phyloP scores from a whole-genome alignment of 2,329 filamentous ascomycete species.

The Aquanectria penicillioides region DNA sequence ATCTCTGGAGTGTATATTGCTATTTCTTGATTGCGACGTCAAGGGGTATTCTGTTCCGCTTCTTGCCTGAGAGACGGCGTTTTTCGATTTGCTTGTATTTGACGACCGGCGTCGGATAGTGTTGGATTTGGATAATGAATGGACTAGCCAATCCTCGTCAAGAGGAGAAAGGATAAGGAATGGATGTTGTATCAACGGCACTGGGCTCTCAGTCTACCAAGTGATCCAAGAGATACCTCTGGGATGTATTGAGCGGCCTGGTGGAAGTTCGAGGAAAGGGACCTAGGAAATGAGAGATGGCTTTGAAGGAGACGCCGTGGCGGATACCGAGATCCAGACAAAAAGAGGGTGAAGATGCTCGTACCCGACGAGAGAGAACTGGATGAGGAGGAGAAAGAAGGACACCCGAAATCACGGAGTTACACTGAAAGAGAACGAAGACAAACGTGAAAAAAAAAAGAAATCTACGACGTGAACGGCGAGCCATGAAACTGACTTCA shows the following conservation, averaged over 20 bases:
- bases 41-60: too few relatives aligned
- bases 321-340: conserved; percentile 5
- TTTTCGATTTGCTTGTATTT: conserved; percentile 17
- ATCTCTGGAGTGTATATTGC: not conserved
- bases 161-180: conserved; percentile 34
- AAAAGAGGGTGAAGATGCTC: conserved; percentile 17
- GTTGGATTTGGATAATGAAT: conserved; percentile 19
- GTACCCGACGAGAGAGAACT: too few relatives aligned
- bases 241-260: not conserved
- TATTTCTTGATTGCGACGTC: not conserved
- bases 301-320: not conserved
- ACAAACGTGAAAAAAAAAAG: conserved; percentile 14
- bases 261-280: not conserved
- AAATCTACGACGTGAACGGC: conserved; percentile 30
- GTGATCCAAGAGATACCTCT: not conserved
- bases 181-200: conserved; percentile 21
- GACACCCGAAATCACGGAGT: not conserved
- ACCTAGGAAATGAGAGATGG: conserved; percentile 1
- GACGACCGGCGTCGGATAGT: conserved; percentile 39
- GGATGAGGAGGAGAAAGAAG: conserved; percentile 13
- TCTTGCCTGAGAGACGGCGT: not conserved
- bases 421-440: conserved; percentile 12
- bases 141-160: conserved; percentile 33
- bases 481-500: conserved; percentile 36
- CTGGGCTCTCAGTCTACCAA: conserved; percentile 19